Conservation (phyloP, 2,329 filamentous ascomycete species). For the Zelopaecilomyces penicillatus region DNA sequence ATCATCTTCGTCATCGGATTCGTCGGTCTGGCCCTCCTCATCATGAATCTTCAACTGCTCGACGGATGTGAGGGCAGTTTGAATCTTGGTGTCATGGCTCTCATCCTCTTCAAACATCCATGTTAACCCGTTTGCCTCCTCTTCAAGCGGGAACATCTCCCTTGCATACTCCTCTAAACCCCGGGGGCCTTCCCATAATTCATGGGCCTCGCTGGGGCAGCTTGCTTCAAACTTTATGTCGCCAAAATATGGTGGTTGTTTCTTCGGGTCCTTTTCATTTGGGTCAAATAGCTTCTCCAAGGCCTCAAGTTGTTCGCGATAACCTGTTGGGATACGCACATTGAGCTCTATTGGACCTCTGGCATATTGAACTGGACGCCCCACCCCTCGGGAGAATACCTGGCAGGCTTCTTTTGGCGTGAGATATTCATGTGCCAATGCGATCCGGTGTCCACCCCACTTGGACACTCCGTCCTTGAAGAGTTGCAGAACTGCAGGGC, state of each 20-base stretch:
- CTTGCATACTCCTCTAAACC: conserved; percentile 90
- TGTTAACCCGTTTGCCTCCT: conserved; percentile 83
- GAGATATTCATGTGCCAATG: conserved; percentile 83
- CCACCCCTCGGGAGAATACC: conserved; percentile 70
- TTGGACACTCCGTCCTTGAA: conserved; percentile 86
- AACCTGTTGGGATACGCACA: conserved; percentile 79
- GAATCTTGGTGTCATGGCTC: conserved; percentile 27
- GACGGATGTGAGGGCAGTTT: conserved; percentile 26
- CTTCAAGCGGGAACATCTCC: conserved; percentile 90
- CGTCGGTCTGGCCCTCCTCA: conserved; percentile 31
- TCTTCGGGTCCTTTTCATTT: conserved; percentile 41
- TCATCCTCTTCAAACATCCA: conserved; percentile 68
- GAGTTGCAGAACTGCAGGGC: conserved; percentile 82
- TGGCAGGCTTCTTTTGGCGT: conserved; percentile 75
- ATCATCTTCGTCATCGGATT: conserved; percentile 46
- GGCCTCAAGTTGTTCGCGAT: conserved; percentile 75
- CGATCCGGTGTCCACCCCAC: conserved; percentile 73
- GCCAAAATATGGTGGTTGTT: conserved; percentile 58
- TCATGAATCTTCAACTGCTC: conserved; percentile 34
- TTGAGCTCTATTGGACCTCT: conserved; percentile 73
- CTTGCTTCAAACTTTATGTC: conserved; percentile 47
- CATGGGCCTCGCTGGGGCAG: conserved; percentile 66
- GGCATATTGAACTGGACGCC: conserved; percentile 69
- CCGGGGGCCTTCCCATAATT: conserved; percentile 85
- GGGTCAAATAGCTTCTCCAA: conserved; percentile 52